phyloP scores from a whole-genome alignment of 805 yeast genomes.

The Wickerhamiella cacticola region DNA sequence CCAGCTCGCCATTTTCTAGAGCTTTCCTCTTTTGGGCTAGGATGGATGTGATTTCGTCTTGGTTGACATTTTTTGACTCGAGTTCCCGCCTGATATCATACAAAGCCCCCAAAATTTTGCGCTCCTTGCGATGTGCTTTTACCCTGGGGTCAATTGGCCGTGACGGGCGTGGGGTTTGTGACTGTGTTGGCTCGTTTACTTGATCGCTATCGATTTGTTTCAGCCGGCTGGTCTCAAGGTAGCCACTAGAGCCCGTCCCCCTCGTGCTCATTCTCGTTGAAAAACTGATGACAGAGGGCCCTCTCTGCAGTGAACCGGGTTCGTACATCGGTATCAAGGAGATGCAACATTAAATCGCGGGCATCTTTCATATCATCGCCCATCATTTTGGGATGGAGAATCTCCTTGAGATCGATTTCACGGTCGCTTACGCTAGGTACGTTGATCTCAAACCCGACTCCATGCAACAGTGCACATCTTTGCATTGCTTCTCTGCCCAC shows the following conservation, averaged over 20 bases:
- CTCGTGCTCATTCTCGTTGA: constrained; percentile 24
- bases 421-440: constrained; percentile 40
- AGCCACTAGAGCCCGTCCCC: constrained; percentile 30
- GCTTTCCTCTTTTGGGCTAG: neutral
- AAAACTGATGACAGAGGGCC: constrained; percentile 51
- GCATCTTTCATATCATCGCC: constrained; percentile 4
- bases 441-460: constrained; percentile 67
- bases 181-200: constrained; percentile 9
- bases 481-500: constrained; percentile 67
- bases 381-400: constrained; percentile 29
- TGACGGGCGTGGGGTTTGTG: neutral
- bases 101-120: constrained; percentile 20
- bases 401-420: constrained; percentile 32
- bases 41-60: neutral
- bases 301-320: constrained; percentile 55
- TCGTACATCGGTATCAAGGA: constrained; percentile 58
- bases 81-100: constrained; percentile 13
- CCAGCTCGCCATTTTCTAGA: neutral
- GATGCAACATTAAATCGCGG: constrained; percentile 33
- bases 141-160: constrained; percentile 21
- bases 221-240: constrained; percentile 25
- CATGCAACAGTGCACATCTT: constrained; percentile 73
- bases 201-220: neutral
- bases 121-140: constrained; percentile 23
- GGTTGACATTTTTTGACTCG: neutral